These are phyloP conservation scores for Roridomyces roridus DNA, from an alignment of 768 basidiomycete genomes.

Conservation along the genomic window DNA sequence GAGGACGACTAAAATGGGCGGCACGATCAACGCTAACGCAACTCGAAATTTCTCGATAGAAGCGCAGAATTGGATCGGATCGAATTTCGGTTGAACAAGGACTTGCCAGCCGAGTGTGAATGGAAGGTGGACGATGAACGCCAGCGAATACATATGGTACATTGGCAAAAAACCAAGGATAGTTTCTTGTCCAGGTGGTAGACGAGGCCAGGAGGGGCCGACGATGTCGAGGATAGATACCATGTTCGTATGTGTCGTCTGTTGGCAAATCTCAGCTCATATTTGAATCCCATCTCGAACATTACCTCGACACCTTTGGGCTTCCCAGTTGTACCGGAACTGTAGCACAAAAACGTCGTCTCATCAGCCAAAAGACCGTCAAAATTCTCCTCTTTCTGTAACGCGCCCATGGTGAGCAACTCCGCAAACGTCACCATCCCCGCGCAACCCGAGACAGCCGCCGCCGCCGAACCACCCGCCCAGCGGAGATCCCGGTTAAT, in stretches of 20 bases:
- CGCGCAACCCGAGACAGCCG: not conserved
- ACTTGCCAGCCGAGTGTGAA: too few relatives aligned
- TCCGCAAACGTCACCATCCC: slow-evolving; percentile 12
- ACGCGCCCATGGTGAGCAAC: slow-evolving; percentile 19
- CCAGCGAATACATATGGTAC: slow-evolving; percentile 34
- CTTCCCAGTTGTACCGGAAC: slow-evolving; percentile 62
- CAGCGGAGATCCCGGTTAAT: slow-evolving; percentile 7
- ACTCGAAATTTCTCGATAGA: slow-evolving; percentile 55
- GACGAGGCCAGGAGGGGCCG: slow-evolving; percentile 37
- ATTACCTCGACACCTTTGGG: slow-evolving; percentile 47
- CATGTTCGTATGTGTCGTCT: slow-evolving; percentile 61
- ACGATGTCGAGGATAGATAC: slow-evolving; percentile 51
- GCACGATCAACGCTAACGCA: slow-evolving; percentile 51
- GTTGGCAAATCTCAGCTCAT: not conserved
- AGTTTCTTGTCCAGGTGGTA: slow-evolving; percentile 43
- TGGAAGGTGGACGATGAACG: too few relatives aligned
- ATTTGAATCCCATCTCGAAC: not conserved
- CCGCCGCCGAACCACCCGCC: slow-evolving; percentile 16
- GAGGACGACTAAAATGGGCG: slow-evolving; percentile 63
- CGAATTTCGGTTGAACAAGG: slow-evolving; percentile 45
- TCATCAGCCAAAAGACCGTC: slow-evolving; percentile 30
- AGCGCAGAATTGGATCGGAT: slow-evolving; percentile 52
- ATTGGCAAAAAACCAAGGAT: slow-evolving; percentile 57
- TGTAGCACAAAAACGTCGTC: slow-evolving; percentile 33
- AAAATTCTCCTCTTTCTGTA: slow-evolving; percentile 30